A percentile compares a stretch with the other conserved stretches of the same genome.
These are phyloP conservation scores for Parsonsia alboflavescens DNA, from an alignment of 257 asterid genomes.

Conservation along the genomic window DNA sequence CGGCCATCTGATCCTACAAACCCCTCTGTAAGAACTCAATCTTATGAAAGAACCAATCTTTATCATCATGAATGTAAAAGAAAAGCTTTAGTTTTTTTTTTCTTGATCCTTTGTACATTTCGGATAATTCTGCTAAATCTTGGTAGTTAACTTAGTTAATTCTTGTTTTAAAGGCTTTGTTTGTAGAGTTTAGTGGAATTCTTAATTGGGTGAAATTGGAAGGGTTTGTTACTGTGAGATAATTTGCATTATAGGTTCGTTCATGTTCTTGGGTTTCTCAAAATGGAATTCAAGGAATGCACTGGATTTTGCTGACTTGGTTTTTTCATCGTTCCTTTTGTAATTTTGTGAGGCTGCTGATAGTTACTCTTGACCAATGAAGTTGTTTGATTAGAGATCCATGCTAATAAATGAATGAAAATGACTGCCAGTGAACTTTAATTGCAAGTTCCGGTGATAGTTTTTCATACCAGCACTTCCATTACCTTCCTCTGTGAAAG, in stretches of 20 bases:
- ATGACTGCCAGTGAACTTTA: neutral
- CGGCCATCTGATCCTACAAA: constrained; percentile 39
- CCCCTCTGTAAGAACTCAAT: constrained; percentile 25
- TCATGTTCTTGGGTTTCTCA: neutral
- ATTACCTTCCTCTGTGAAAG: neutral
- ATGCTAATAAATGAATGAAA: neutral
- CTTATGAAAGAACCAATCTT: neutral
- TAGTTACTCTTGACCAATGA: neutral
- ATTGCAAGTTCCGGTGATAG: neutral
- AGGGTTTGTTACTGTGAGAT: neutral
- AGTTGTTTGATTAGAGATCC: neutral
- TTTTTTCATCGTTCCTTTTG: neutral
- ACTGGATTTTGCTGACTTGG: neutral
- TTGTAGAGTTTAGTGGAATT: neutral
- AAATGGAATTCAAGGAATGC: neutral
- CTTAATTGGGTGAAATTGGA: neutral
- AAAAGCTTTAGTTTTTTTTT: neutral
- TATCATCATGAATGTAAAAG: neutral
- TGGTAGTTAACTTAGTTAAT: neutral
- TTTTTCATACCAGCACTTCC: neutral
- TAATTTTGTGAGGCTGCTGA: neutral
- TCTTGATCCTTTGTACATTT: neutral
- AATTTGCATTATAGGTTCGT: neutral
- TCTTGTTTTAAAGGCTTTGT: neutral
- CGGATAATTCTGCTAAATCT: neutral